Evolutionary conservation across 1,284 basidiomycete species (phyloP), one percentile per base, ranked within the genome.

Genomic region (Bondarzewia mesenterica): DNA sequence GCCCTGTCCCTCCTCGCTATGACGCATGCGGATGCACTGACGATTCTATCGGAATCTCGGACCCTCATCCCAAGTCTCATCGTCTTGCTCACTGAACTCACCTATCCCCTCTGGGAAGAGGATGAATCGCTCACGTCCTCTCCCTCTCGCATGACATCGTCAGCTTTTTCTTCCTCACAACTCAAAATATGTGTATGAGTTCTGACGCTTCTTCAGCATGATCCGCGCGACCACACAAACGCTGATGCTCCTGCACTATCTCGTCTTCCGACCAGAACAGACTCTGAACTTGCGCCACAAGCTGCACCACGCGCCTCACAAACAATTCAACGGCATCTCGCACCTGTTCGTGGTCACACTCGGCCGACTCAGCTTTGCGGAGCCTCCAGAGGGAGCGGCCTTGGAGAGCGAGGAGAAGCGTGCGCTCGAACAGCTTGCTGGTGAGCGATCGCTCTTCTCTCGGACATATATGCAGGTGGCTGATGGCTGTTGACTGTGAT

Each of bases 291-390:
- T 87, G 42, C 72, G 75, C 20, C 68, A 74, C 29, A 76, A 76
- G 58, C 69, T 88, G 25, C 71, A 76, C 47, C 64, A 70, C 29
- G 72, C 77, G 7, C 69, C 71, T 6, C 63, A 67, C 43, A 71
- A 74, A 25, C 65, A 68, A 41, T 87, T 85, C 62, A 81, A 77
- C 54, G 82, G 82, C 18, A 62, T 88, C n/a, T 72, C 72, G n/a
- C 82, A 92, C 57, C 72, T 82, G 56, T 90, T 90, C 58, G 78
- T 84, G 29, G 78, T 89, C 7, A 78, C 81, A 4, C 75, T 93
- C 47, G 86, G 89, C 23, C 70, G 83, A 49, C 69, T 93, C 48
- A 80, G 81, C 47, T 92, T 81, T 55, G 81, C 82, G 2, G 79
- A 80, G 44, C 68, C 77, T 3, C 85, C 86, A 7, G 73, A 77